A percentile compares a stretch with the other conserved stretches of the same genome.
Evolutionary conservation across 441 rosid genomes (phyloP).

Genomic region (Mallotus japonicus): DNA sequence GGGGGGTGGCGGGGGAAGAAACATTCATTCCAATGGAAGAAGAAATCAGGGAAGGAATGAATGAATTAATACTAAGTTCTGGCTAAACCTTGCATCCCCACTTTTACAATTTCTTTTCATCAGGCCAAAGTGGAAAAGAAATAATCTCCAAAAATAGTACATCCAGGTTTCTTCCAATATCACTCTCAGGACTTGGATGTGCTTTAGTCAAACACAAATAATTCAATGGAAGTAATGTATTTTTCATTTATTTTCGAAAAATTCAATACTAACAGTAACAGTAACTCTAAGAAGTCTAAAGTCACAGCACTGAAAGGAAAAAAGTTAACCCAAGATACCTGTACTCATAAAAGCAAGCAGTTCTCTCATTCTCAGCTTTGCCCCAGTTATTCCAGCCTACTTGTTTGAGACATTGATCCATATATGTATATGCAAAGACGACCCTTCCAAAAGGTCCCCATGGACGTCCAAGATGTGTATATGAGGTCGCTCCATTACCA

Average conservation of each 20-base stretch:
- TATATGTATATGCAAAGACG: conserved; percentile 72
- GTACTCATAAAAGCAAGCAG: conserved; percentile 95
- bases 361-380: conserved; percentile 92
- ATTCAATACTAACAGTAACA: background rate
- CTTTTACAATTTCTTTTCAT: background rate
- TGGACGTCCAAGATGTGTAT: conserved; percentile 82
- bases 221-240: background rate
- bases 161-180: background rate
- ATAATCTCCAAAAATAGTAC: background rate
- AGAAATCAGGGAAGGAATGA: no score
- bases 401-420: conserved; percentile 77
- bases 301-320: background rate
- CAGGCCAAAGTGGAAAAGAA: background rate
- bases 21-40: background rate
- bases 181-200: background rate
- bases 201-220: background rate
- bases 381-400: conserved; percentile 96
- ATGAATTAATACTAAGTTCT: no score
- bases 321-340: conserved; percentile 44
- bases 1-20: no score
- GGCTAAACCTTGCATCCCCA: background rate
- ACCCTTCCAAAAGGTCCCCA: conserved; percentile 99
- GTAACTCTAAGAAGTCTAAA: background rate
- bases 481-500: conserved; percentile 73
- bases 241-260: background rate